These are phyloP conservation scores for Euphrasia confusa DNA, from an alignment of 257 asterid genomes.

Conservation along the genomic window DNA sequence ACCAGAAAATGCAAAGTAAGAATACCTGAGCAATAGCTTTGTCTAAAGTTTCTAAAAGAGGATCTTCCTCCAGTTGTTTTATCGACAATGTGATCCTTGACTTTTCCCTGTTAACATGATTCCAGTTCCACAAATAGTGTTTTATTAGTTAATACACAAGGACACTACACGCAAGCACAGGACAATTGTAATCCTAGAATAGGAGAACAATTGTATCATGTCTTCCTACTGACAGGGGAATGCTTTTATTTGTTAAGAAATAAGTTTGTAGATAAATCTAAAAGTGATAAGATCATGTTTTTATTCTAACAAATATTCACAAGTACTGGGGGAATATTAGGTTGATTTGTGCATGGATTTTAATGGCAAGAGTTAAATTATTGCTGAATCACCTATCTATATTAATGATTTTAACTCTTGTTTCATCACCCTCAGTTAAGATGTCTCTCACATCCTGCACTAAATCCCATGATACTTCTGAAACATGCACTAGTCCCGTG, in stretches of 20 bases:
- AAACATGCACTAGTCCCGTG: constrained; percentile 89
- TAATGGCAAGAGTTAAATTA: neutral
- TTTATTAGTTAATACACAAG: neutral
- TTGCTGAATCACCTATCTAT: constrained; percentile 62
- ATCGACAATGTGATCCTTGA: constrained; percentile 74
- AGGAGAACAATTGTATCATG: no score
- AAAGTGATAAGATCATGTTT: neutral
- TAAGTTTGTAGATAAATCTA: neutral
- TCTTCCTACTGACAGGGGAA: no score
- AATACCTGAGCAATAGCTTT: constrained; percentile 89
- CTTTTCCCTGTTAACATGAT: constrained; percentile 50
- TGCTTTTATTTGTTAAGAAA: no score
- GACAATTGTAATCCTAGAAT: no score
- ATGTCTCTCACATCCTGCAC: constrained; percentile 84
- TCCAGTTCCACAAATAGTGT: neutral
- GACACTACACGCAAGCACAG: neutral
- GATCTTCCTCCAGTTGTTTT: constrained; percentile 93
- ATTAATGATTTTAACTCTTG: constrained; percentile 63
- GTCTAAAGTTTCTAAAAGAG: constrained; percentile 84
- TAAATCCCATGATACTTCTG: constrained; percentile 98
- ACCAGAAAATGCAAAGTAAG: neutral
- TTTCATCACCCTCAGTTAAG: constrained; percentile 71
- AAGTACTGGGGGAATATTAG: neutral
- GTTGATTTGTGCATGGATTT: neutral
- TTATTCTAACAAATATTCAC: neutral